Evolutionary conservation across 83 land plant species (phyloP), one percentile per base, ranked within the genome.

Genomic region (Larix sibirica): DNA sequence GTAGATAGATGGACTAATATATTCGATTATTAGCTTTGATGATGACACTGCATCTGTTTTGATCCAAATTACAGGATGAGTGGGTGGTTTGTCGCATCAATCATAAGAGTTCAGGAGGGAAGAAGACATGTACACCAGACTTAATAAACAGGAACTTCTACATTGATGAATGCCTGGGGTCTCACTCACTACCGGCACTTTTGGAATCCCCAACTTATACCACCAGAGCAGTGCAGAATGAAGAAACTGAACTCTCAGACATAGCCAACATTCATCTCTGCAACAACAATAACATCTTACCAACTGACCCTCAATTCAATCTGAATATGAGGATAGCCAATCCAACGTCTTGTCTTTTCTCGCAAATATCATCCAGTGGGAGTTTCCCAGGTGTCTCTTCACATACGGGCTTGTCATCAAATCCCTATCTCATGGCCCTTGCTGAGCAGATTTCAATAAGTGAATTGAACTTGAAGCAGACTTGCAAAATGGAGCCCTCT

Each of bases 1-100:
- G 18, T 26, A 14, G 18, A 61, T 79, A 61, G 28, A 79, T 26
- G 36, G 36, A 6, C 31, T 20, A 23, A n/a, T 21, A 68, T 63
- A 67, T 40, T 81, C 33, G 77, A 38, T 31, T 67, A 21, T 38
- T 40, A 12, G n/a, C 16, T 44, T 21, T 67, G 65, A 66, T 0
- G 77, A 33, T 68, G 71, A 68, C 77, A 73, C 12, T 73, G 77
- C 77, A 73, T 40, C 77, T 73, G 42, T 44, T 73, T 79, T 28
- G 54, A 47, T 24, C 26, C 31, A 31, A 64, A 6, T 54, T 82
- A 78, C 87, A 92, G 95, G 95, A 92, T 36, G 92, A 90, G 79
- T 88, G 92, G 95, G 95, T 92, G 78, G 88, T 92, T 0, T 92
- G 93, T 82, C 85, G 95, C 58, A 88, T 92, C 76, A 81, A 87